Base-by-base conservation (phyloP, 2,329 filamentous ascomycete species). In the Colletotrichum tanaceti region DNA sequence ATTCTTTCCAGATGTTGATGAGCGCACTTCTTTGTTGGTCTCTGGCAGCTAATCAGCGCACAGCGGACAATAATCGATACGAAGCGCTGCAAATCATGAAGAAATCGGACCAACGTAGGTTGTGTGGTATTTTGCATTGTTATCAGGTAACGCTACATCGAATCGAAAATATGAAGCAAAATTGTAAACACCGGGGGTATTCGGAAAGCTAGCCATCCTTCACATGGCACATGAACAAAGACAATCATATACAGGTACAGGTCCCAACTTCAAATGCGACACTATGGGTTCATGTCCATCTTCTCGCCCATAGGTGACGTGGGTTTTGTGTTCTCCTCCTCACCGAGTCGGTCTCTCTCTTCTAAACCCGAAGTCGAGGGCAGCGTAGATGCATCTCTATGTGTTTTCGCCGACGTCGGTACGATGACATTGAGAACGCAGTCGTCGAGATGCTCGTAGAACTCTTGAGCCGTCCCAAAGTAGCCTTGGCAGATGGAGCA, bases 371-470 rank as follows among this genome's bases (percentile, higher is more conserved):
- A 50, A 9, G 39, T 52, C n/a, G 57, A 59, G 16, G 55, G 47
- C 18, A 68, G n/a, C 10, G 49, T 41, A n/a, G 67, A 70, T 24
- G 67, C 58, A 22, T 68, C 64, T 24, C 64, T 57, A 2, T 52
- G 67, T 41, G 64, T 70, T 59, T 68, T 70, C 13, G 69, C 52
- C 22, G 55, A 59, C n/a, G 64, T 44, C 6, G 86, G 85, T 16
- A 88, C 85, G 60, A 89, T 87, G 18, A 87, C 86, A 58, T 86
- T 86, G 50, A 89, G 80, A 41, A 89, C 86, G 63, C 87, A 89
- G 73, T 89, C 87, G 72, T 91, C 95, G 72, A 98, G 84, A 84
- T 98, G 95, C 82, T 98, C 95, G 79, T 98, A 98, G 82, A 98
- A 98, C 76, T 98, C 95, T 79, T 98, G 95, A 3, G 95, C 93